Base-by-base conservation (phyloP, 2,329 filamentous ascomycete genomes). In the Gnomoniopsis smithogilvyi region DNA sequence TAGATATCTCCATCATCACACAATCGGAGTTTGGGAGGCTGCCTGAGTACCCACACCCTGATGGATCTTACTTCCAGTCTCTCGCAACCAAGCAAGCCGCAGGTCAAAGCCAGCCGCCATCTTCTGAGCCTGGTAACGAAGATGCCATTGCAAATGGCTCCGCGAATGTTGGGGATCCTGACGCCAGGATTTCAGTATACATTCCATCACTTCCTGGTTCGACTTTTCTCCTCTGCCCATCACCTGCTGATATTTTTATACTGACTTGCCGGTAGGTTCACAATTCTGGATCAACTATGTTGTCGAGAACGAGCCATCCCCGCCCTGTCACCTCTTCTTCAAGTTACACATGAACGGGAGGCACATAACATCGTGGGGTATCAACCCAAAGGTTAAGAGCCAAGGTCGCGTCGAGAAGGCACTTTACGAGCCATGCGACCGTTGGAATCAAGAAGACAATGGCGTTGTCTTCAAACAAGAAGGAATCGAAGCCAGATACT, bases 271-370 rank as follows among this genome's bases (percentile, higher is more conserved):
- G 15, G 4, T 51, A 84, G 82, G 78, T 2, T 73, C 76, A 15
- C 78, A 76, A n/a, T 86, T 86, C 61, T 78, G 75, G 64, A 68
- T 86, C 46, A 74, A 75, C 33, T 86, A 84, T 65, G 67, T 67
- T 6, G 66, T 85, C 60, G 67, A 67, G 50, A 70, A 67, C 47
- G 64, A 68, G 1, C 71, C 71, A 1, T 64, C 66, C 2, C 72
- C 67, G 19, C 69, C 73, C 43, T 70, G 67, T 54, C 78, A 76
- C 62, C 67, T 84, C 11, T 82, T 80, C 69, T 85, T 85, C 70
- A 84, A 81, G 64, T 68, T 85, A 54, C 74, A 73, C 57, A 76
- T 85, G 66, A 85, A 86, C 62, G 81, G 81, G 17, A 75, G 77
- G 17, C 73, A 76, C 19, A 71, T 80, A n/a, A 73, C 78, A 2